phyloP scores from a whole-genome alignment of 169 alveolate genomes.

The Pseudocohnilembus persalinus region DNA sequence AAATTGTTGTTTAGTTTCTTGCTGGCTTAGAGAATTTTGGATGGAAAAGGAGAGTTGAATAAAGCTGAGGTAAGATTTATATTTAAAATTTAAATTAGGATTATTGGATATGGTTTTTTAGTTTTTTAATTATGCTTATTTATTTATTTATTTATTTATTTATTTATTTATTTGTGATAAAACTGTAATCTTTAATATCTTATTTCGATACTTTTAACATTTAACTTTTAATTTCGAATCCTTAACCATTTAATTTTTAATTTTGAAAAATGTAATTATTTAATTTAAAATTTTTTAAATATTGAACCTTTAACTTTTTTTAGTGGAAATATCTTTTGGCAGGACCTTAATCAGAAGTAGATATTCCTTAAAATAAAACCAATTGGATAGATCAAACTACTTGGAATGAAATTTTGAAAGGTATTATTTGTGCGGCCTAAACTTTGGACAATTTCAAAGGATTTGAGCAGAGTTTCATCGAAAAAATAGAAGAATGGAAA shows the following conservation, averaged over 20 bases:
- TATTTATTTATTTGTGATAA: too few relatives aligned
- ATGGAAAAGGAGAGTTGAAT: constrained; percentile 80
- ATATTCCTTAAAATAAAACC: constrained; percentile 86
- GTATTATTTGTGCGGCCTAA: constrained; percentile 58
- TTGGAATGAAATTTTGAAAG: constrained; percentile 90
- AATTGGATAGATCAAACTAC: constrained; percentile 90
- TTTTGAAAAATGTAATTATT: too few relatives aligned
- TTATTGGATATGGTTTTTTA: too few relatives aligned
- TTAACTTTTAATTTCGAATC: too few relatives aligned
- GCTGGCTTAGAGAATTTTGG: constrained; percentile 81
- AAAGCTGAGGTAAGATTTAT: constrained; percentile 52
- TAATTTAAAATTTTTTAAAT: constrained; percentile 48
- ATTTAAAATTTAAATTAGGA: too few relatives aligned
- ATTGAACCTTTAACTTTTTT: constrained; percentile 15
- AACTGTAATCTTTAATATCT: constrained; percentile 82
- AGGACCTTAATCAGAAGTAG: constrained; percentile 91
- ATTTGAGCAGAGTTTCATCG: constrained; percentile 77
- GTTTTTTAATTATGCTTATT: background rate
- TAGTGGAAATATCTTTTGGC: constrained; percentile 90
- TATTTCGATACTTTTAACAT: too few relatives aligned
- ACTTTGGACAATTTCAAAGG: constrained; percentile 87
- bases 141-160: background rate
- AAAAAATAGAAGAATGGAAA: constrained; percentile 79
- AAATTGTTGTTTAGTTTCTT: constrained; percentile 88
- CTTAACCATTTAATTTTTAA: too few relatives aligned